Evolutionary conservation across 148 eudicot genomes (phyloP).

Genomic region (Pharnaceum exiguum): DNA sequence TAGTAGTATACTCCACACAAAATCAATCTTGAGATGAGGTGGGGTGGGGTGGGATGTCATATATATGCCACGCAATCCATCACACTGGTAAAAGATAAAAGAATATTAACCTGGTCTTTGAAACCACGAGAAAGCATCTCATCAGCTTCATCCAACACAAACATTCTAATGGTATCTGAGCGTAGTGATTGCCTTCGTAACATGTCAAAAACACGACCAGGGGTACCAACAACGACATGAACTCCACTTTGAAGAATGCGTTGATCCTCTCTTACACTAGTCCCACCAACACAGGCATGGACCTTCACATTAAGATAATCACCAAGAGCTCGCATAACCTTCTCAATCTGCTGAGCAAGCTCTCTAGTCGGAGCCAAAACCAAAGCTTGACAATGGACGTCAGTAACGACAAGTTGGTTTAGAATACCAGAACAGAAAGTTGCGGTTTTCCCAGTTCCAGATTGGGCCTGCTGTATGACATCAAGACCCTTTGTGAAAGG

Average conservation of each 20-base stretch:
- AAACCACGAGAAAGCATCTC: constrained; percentile 52
- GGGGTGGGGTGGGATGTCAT: no score
- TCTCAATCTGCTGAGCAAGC: constrained; percentile 48
- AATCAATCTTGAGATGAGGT: no score
- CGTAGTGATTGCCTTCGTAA: constrained; percentile 35
- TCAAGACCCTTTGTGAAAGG: constrained; percentile 47
- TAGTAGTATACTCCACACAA: no score
- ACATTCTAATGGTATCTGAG: constrained; percentile 36
- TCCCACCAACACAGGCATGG: constrained; percentile 49
- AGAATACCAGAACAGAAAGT: constrained; percentile 47
- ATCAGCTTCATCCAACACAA: constrained; percentile 51
- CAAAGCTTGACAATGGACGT: constrained; percentile 45
- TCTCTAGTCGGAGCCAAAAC: constrained; percentile 49
- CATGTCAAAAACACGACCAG: constrained; percentile 53
- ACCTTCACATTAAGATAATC: constrained; percentile 46
- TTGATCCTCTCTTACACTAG: constrained; percentile 44
- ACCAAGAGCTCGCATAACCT: constrained; percentile 52
- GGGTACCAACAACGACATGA: constrained; percentile 53
- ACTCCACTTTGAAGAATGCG: constrained; percentile 42
- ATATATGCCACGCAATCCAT: no score
- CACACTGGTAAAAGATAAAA: no score
- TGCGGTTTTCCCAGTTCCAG: constrained; percentile 48
- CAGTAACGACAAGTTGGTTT: constrained; percentile 37
- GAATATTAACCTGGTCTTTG: constrained; percentile 38
- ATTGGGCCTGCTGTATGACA: constrained; percentile 48